Conservation (phyloP, 768 basidiomycete species). For the Amanita pallidorosea region DNA sequence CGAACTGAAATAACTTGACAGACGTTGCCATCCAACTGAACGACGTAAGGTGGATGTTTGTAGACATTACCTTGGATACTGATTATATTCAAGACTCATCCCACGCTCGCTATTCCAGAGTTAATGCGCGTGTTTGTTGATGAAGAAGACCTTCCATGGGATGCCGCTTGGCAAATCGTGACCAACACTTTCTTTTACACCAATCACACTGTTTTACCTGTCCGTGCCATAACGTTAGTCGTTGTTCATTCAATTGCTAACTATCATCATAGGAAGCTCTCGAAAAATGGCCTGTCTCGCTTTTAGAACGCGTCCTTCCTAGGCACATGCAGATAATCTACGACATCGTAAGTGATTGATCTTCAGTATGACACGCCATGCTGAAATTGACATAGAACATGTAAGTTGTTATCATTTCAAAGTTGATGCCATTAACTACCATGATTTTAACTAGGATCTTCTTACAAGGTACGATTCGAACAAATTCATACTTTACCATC, state of each 20-base stretch:
- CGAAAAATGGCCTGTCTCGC: constrained; percentile 87
- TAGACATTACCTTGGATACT: background rate
- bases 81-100: constrained; percentile 59
- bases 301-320: constrained; percentile 79
- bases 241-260: background rate
- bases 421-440: background rate
- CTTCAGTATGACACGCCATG: background rate
- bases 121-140: constrained; percentile 88
- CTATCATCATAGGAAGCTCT: constrained; percentile 49
- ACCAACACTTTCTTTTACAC: constrained; percentile 93
- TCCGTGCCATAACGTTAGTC: constrained; percentile 21
- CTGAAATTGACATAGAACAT: constrained; percentile 29
- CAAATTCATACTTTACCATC: background rate
- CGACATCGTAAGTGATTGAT: constrained; percentile 53
- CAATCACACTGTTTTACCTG: constrained; percentile 89
- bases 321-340: constrained; percentile 89
- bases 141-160: constrained; percentile 84
- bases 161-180: constrained; percentile 78
- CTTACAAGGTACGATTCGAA: constrained; percentile 44
- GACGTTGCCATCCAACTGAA: constrained; percentile 93
- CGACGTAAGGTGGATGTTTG: constrained; percentile 41
- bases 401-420: constrained; percentile 18
- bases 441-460: constrained; percentile 32
- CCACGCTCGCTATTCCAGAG: constrained; percentile 90
- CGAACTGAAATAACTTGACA: constrained; percentile 16